Conservation (phyloP, 306 rosid species). For the Lathyrus oleraceus region DNA sequence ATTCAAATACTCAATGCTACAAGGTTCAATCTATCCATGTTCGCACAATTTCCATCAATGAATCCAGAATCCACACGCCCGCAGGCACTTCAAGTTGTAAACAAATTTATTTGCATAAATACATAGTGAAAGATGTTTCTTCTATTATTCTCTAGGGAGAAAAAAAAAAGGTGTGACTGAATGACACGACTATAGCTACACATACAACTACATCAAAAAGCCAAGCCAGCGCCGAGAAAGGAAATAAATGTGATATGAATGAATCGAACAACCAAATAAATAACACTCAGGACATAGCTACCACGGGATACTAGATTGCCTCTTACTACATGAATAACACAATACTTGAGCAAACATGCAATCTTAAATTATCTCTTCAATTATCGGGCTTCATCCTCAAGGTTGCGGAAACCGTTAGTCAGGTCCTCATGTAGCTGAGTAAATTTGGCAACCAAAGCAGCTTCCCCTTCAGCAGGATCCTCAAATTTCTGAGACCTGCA, state of each 20-base stretch:
- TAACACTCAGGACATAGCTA: conserved; percentile 28
- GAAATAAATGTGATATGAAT: conserved; percentile 41
- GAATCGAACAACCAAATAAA: conserved; percentile 43
- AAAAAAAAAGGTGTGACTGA: conserved; percentile 34
- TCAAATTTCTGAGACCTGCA: conserved; percentile 97
- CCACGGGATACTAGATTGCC: conserved; percentile 34
- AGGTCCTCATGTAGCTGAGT: conserved; percentile 82
- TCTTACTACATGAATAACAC: conserved; percentile 37
- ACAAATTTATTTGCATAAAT: conserved; percentile 50
- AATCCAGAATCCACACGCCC: conserved; percentile 33
- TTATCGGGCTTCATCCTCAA: conserved; percentile 95
- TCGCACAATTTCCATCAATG: conserved; percentile 24
- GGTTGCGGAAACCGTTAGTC: conserved; percentile 93
- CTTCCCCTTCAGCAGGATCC: conserved; percentile 99
- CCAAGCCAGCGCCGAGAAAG: conserved; percentile 45
- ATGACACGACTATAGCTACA: conserved; percentile 45
- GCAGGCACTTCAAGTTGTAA: conserved; percentile 36
- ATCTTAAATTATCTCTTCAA: conserved; percentile 53
- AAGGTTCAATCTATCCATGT: conserved; percentile 26
- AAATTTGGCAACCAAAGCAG: conserved; percentile 72
- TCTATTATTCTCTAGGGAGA: conserved; percentile 50
- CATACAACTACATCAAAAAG: conserved; percentile 44
- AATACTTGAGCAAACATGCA: conserved; percentile 22
- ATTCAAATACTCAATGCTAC: conserved; percentile 29
- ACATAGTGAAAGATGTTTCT: conserved; percentile 38